A percentile compares a stretch with the other conserved stretches of the same genome.
These are phyloP conservation scores for Panicum hallii DNA, from an alignment of 202 grass and related monocot genomes.

Conservation along the genomic window DNA sequence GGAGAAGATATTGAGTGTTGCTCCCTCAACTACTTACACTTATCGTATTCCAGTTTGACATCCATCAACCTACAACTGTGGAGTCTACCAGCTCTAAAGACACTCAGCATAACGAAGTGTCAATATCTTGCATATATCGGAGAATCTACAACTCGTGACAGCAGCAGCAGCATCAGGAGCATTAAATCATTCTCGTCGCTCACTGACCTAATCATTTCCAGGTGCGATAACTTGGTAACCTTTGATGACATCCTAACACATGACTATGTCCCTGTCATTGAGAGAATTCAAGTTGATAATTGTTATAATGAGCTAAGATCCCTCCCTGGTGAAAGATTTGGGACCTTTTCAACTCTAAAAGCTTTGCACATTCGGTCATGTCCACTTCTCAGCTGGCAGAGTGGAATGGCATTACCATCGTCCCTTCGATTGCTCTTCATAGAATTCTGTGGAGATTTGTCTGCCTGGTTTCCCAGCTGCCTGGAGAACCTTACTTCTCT, in stretches of 20 bases:
- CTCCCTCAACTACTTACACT: too few species aligned
- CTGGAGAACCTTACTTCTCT: slow-evolving; percentile 6
- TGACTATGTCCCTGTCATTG: background rate
- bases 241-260: too few species aligned
- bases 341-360: background rate
- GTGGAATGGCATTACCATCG: background rate
- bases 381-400: background rate
- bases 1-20: too few species aligned
- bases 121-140: too few species aligned
- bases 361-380: accelerated
- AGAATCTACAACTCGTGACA: too few species aligned
- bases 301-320: background rate
- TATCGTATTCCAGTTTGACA: too few species aligned
- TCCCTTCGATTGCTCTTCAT: background rate
- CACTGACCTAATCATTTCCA: background rate
- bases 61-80: too few species aligned
- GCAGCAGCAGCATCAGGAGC: too few species aligned
- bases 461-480: background rate
- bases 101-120: too few species aligned
- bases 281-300: background rate
- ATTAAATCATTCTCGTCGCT: too few species aligned
- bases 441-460: slow-evolving; percentile 11
- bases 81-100: too few species aligned
- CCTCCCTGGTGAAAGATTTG: background rate
- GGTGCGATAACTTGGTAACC: too few species aligned